Base-by-base conservation (phyloP, 345 rosid species). In the Gossypium arboreum region DNA sequence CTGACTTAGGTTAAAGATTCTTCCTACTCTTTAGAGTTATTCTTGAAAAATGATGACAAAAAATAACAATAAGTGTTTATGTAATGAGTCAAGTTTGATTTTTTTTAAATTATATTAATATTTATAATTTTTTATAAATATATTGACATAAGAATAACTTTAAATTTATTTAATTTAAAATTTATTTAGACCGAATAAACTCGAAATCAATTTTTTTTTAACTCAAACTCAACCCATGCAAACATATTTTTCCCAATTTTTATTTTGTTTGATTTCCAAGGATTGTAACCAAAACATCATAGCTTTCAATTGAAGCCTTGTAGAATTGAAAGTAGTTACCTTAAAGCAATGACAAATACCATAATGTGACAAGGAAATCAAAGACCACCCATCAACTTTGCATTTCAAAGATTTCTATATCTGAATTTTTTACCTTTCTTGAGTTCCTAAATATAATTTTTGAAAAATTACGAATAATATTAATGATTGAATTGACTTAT, bases 301-400 rank as follows among this genome's bases (percentile, higher is more conserved):
- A 71, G n/a, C 62, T 71, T 54, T 71, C 34, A 34, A 55, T 55
- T 59, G 11, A 58, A 45, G 66, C 55, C 44, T 43, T 59, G 24
- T 41, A 2, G 56, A 59, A 43, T 73, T 59, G 39, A 25, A 73
- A 59, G 22, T 73, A 45, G 55, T 59, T 25, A 59, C 47, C 67
- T 58, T 58, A 58, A 72, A 72, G 67, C 66, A 56, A 72, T 11
- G 54, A 72, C 20, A 57, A 41, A 13, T 43, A 44, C 48, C 39
- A 54, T 54, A 29, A 70, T 29, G 48, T 54, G 18, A 34, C 11
- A n/a, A 70, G 73, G 52, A 45, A 12, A 45, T 45, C 39, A 45
- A 67, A 67, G 48, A 22, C 16, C 7, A 67, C 71, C 55, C 6
- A 3, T 44, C 27, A 67, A 51, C 17, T 7, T 59, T 78, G 44